These are phyloP conservation scores for Tremellales sp. DNA, from an alignment of 1,284 basidiomycete genomes.

Conservation along the genomic window DNA sequence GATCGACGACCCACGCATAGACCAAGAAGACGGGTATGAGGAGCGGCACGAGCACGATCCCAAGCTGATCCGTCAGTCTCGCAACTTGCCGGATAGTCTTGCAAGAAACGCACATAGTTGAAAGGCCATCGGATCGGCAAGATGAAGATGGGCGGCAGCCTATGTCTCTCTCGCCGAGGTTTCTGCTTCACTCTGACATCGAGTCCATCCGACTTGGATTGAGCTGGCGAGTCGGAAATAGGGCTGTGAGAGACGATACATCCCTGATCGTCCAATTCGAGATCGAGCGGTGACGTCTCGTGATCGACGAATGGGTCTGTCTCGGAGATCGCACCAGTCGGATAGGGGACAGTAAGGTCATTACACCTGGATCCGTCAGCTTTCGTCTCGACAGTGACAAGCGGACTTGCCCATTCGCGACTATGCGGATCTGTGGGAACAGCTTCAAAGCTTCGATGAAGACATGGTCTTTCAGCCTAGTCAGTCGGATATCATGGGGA, in stretches of 20 bases:
- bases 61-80: conserved; percentile 9
- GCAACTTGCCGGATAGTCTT: not conserved
- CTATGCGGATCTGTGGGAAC: conserved; percentile 71
- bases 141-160: conserved; percentile 33
- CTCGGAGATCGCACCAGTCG: conserved; percentile 68
- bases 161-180: conserved; percentile 10
- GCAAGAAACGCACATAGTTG: conserved; percentile 28
- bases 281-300: conserved; percentile 53
- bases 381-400: not conserved
- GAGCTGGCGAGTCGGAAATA: conserved; percentile 1
- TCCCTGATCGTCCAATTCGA: conserved; percentile 56
- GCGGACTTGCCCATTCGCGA: conserved; percentile 70
- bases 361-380: conserved; percentile 51
- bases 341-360: conserved; percentile 76
- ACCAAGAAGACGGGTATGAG: conserved; percentile 29
- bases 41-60: conserved; percentile 29
- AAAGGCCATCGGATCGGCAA: conserved; percentile 25
- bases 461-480: conserved; percentile 57
- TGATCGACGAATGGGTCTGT: conserved; percentile 65
- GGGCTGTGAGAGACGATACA: conserved; percentile 16
- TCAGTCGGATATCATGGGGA: not conserved
- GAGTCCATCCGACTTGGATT: not conserved
- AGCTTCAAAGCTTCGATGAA: conserved; percentile 70
- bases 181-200: not conserved
- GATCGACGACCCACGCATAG: conserved; percentile 25